Evolutionary conservation across 176 grass and related monocot species (phyloP).

Genomic region (Eragrostis curvula): DNA sequence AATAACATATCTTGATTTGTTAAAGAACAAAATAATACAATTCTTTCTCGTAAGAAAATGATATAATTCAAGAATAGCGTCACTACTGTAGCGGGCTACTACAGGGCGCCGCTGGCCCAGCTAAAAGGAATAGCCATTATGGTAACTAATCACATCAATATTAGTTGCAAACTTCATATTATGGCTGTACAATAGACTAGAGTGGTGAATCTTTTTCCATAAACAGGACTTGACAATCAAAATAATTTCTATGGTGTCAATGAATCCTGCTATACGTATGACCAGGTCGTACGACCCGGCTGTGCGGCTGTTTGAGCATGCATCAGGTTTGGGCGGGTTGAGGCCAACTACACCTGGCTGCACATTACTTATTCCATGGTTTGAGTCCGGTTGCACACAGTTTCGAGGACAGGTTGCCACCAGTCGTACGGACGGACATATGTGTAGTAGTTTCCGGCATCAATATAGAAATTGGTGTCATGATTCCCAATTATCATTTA

Average conservation of each 20-base stretch:
- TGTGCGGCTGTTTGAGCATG: too few relatives aligned
- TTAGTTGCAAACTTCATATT: not conserved
- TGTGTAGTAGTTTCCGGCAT: not conserved
- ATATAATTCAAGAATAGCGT: constrained; percentile 32
- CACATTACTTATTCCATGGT: too few relatives aligned
- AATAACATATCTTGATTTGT: constrained; percentile 42
- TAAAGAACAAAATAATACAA: constrained; percentile 26
- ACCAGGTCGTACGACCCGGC: too few relatives aligned
- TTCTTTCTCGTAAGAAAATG: too few relatives aligned
- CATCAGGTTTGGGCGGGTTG: too few relatives aligned
- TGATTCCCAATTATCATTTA: not conserved
- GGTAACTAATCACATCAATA: constrained; percentile 12
- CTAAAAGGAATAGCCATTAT: constrained; percentile 7
- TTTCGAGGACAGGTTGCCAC: too few relatives aligned
- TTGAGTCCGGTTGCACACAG: too few relatives aligned
- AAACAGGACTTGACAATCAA: constrained; percentile 17
- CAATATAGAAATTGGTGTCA: constrained; percentile 11
- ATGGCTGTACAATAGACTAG: not conserved
- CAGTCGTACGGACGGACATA: too few relatives aligned
- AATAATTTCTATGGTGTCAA: constrained; percentile 14
- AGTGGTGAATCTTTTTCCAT: constrained; percentile 19
- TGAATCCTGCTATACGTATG: not conserved
- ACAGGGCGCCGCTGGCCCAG: too few relatives aligned
- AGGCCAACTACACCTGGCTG: too few relatives aligned
- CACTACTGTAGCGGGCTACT: too few relatives aligned